Evolutionary conservation across 768 basidiomycete genomes (phyloP), one percentile per base, ranked within the genome.

Genomic region (Lactarius trivialis): DNA sequence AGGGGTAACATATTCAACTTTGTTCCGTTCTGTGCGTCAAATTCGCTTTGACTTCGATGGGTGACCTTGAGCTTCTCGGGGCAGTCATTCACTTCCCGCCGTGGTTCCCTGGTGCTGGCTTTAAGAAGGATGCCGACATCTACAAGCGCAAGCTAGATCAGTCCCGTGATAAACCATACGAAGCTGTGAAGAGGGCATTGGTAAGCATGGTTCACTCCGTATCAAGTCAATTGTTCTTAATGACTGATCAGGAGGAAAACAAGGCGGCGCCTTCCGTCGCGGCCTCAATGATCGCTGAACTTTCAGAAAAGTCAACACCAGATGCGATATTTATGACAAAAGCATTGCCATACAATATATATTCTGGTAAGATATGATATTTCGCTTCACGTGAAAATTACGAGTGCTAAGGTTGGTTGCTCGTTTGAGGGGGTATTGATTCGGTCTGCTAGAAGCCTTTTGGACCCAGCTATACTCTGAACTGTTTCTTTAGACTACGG

Each of bases 1-100:
- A 79, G 79, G 11, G 67, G 73, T 43, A 81, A 75, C 62, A 70
- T 82, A 0, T 82, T 84, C 17, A 81, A 83, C 60, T 58, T 67
- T 24, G 45, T 73, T n/a, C 73, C 73, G 14, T 59, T 70, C 39
- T 61, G 73, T 73, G 56, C 52, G 73, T 60, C 14, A 17, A 33
- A 50, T 33, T 41, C 14, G 49, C 36, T 60, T 43, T 33, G 33
- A 19, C 15, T 2, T 1, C n/a, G 9, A 24, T 45, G 19, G 33
- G n/a, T 56, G 15, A 49, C 32, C 17, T 30, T 21, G 24, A 39
- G 43, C 33, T 54, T 41, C 11, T 58, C 9, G 28, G 9, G 26
- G 12, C 51, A 68, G 69, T 70, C 55, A 68, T 67, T 26, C 63
- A 69, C 59, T 48, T 71, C 32, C 71, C 70, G 24, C 60, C 65